Evolutionary conservation across 495 filamentous ascomycete genomes (phyloP), one percentile per base, ranked within the genome.

Genomic region (Emericellopsis terricola): DNA sequence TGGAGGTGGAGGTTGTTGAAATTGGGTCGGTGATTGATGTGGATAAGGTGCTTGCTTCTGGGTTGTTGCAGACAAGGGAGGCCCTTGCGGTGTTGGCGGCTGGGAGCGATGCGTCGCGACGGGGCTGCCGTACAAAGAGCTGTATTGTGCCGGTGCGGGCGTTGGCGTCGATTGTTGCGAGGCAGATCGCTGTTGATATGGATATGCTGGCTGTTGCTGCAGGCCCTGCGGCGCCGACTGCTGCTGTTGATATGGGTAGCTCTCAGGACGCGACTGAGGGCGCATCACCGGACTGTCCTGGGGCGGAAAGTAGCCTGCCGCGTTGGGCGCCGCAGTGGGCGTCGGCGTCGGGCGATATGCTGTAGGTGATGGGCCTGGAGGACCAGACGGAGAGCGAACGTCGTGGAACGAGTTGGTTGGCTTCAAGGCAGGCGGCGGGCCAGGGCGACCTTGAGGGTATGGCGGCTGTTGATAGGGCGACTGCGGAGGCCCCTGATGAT

Each of bases 161-260:
- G 41, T 40, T 45, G 48, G 32, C 50, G 57, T 49, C 13, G 49
- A 16, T 31, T 56, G 42, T 26, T 43, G 17, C 34, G 57, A 51
- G 28, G 55, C 50, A n/a, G n/a, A n/a, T n/a, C 66, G 56, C 41
- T 68, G 64, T 32, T 66, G 58, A 44, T 69, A 69, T 16, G 67
- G 68, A 41, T 65, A 70, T 16, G 60, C 45, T 15, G 60, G 66
- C 33, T 66, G 62, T 39, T 44, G 39, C 33, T 59, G 60, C n/a
- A 37, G 47, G 28, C 41, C 39, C 8, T 44, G 39, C 8, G 44
- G 38, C 14, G 59, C 55, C 18, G 63, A 38, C 31, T 47, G 59
- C 15, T 59, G 55, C 38, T 54, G 57, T 26, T 26, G 23, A 6
- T 26, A 26, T 26, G 23, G 23, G 23, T 26, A 6, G 23, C 11